phyloP scores from a whole-genome alignment of 2,329 filamentous ascomycete genomes.

The Fusarium globosum region DNA sequence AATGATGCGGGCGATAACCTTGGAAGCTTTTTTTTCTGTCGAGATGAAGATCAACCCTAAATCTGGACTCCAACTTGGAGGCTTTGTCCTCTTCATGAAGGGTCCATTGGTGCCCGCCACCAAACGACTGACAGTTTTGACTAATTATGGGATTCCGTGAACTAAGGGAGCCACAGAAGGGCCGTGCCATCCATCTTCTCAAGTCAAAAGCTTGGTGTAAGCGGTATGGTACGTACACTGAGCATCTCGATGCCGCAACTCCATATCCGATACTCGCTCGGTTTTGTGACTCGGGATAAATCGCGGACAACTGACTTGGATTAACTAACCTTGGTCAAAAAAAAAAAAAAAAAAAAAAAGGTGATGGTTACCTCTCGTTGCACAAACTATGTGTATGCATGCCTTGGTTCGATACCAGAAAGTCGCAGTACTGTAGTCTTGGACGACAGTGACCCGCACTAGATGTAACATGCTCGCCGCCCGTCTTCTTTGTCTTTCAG shows the following conservation, averaged over 20 bases:
- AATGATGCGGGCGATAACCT: constrained; percentile 30
- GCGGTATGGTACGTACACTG: not conserved
- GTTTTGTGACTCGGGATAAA: not conserved
- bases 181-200: constrained; percentile 26
- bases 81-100: constrained; percentile 5
- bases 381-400: not conserved
- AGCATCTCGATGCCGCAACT: constrained; percentile 1
- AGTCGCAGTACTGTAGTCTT: not conserved
- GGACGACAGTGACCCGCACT: not conserved
- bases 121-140: constrained; percentile 23
- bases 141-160: constrained; percentile 22
- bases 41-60: constrained; percentile 40
- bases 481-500: constrained; percentile 15
- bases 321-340: not conserved
- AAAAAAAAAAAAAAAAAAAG: not conserved
- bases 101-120: constrained; percentile 32
- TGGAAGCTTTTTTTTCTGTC: constrained; percentile 36
- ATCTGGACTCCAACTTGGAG: constrained; percentile 26
- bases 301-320: not conserved
- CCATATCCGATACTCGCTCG: not conserved
- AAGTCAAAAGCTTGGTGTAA: constrained; percentile 15
- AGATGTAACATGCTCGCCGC: constrained; percentile 15
- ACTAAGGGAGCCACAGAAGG: constrained; percentile 23
- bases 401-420: constrained; percentile 8
- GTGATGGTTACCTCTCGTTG: not conserved